Evolutionary conservation across 164 flowering plant genomes (phyloP), one percentile per base, ranked within the genome.

Genomic region (Magnolia sinica): DNA sequence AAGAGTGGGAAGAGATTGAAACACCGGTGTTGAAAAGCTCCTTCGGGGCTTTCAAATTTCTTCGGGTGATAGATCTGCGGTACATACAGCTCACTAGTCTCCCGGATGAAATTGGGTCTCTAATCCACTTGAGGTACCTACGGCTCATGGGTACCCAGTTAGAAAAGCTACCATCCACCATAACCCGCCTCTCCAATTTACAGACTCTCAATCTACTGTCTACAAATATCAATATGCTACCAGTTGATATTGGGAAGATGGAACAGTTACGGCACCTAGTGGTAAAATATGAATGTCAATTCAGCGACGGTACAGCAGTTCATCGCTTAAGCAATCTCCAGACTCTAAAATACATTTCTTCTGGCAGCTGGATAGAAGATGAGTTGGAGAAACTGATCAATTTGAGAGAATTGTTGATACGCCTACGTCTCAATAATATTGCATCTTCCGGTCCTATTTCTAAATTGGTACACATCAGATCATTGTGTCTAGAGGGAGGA

Each of bases 121-220:
- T 77, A 19, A 31, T 72, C 37, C 58, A 31, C 23, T 29, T 77
- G 66, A 73, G 76, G 55, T 77, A 72, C 72, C 58, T 77, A 68
- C 51, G 67, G n/a, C 8, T 73, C 20, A 61, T 19, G 20, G 29
- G 29, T 27, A 20, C 16, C 20, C 1, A 20, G 20, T 8, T n/a
- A 14, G 14, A 18, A 9, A 58, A n/a, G n/a, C 69, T 63, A 71
- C 77, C 77, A 52, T 22, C 64, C 24, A 27, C 72, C 37, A 24
- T 75, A 16, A 63, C 63, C 50, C 20, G 23, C 69, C 69, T 66
- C 27, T 66, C 4, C 13, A 68, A 68, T 68, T 55, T 75, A 68
- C 50, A 61, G 23, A 51, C 20, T 20, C 64, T 75, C 24, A 9
- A 24, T 22, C 64, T 19, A 66, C 18, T 31, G 68, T 13, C 8